Evolutionary conservation across 208 protist species (phyloP).

Genomic region (Trypanosoma mega): DNA sequence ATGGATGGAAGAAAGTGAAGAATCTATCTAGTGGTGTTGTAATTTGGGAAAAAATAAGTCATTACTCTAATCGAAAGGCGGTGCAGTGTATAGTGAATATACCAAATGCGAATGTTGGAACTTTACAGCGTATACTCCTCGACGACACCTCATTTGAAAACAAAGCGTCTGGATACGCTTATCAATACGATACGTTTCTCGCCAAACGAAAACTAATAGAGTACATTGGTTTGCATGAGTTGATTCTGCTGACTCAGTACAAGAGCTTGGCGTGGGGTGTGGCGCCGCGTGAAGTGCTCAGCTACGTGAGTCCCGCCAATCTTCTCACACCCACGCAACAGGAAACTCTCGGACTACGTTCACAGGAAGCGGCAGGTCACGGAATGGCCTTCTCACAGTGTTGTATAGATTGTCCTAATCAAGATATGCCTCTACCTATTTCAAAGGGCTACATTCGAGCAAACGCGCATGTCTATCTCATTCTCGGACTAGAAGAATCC

Average conservation of each 20-base stretch:
- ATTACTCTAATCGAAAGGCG: conserved; percentile 22
- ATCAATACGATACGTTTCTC: conserved; percentile 31
- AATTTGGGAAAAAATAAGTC: conserved; percentile 15
- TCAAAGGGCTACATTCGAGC: conserved; percentile 20
- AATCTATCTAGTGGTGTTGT: conserved; percentile 1
- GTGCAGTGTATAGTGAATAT: conserved; percentile 38
- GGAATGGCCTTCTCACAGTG: conserved; percentile 36
- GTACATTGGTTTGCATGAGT: conserved; percentile 32
- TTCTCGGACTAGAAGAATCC: conserved; percentile 45
- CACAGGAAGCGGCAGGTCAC: background rate
- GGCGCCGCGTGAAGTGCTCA: conserved; percentile 28
- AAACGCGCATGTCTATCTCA: conserved; percentile 23
- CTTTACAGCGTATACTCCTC: conserved; percentile 43
- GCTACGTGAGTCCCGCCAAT: conserved; percentile 32
- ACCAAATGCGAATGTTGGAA: conserved; percentile 43
- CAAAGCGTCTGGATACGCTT: conserved; percentile 31
- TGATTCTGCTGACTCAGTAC: conserved; percentile 34
- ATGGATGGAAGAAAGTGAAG: conserved; percentile 11
- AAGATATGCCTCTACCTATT: conserved; percentile 11
- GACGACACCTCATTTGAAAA: conserved; percentile 37
- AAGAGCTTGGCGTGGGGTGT: conserved; percentile 28
- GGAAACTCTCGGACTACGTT: conserved; percentile 31
- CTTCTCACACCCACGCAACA: conserved; percentile 47
- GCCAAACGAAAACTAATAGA: conserved; percentile 26
- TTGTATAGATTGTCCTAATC: conserved; percentile 29